These are phyloP conservation scores for Thraustochytrium sp. DNA, from an alignment of 352 stramenopile genomes.

Conservation along the genomic window DNA sequence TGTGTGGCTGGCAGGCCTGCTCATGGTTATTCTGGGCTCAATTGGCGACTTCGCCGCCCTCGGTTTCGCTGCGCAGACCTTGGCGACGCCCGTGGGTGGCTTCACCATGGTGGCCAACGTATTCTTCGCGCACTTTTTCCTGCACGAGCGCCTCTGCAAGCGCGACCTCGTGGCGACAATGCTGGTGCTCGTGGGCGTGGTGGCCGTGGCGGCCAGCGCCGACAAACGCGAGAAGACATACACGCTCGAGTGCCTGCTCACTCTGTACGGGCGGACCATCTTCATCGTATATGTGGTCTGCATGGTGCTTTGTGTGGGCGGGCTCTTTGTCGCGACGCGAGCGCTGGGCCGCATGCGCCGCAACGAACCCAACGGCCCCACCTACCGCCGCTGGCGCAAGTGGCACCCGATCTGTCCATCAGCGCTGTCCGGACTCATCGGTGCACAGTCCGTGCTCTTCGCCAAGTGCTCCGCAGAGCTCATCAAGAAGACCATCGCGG, in stretches of 20 bases:
- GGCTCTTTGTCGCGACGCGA: neutral
- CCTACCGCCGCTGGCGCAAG: constrained; percentile 26
- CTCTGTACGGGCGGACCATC: constrained; percentile 60
- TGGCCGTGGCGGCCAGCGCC: constrained; percentile 65
- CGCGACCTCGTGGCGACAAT: constrained; percentile 68
- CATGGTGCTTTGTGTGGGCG: constrained; percentile 49
- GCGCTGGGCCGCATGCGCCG: neutral
- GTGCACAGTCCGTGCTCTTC: constrained; percentile 67
- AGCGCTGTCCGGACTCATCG: constrained; percentile 65
- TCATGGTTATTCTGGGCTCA: constrained; percentile 71
- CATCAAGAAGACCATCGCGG: constrained; percentile 65
- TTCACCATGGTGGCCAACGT: constrained; percentile 78
- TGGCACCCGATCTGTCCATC: constrained; percentile 65
- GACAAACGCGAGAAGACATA: constrained; percentile 70
- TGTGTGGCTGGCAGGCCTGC: constrained; percentile 72
- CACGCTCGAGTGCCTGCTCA: constrained; percentile 65
- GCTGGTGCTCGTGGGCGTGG: constrained; percentile 66
- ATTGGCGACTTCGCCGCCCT: constrained; percentile 79
- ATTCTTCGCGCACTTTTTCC: constrained; percentile 59
- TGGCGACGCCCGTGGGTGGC: constrained; percentile 73
- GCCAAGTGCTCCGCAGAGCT: constrained; percentile 69
- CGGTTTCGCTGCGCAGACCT: constrained; percentile 76
- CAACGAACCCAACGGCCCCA: neutral
- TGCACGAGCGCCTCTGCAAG: constrained; percentile 60
- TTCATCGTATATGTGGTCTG: constrained; percentile 66